Evolutionary conservation across 1,139 yeast species (phyloP).

Genomic region (Torulaspora pretoriensis): DNA sequence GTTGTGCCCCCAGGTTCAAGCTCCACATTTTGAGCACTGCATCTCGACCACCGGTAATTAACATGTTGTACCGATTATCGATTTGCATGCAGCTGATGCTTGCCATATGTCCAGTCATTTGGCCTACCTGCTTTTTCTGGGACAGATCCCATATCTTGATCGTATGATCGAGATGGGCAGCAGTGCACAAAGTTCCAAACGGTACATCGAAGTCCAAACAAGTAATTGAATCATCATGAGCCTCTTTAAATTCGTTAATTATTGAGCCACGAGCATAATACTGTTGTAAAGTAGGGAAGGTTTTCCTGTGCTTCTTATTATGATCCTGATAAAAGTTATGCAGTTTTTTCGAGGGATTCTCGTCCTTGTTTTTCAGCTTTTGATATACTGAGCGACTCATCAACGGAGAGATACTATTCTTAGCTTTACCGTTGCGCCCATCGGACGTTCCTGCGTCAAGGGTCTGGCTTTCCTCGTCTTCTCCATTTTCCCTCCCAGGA

Average conservation of each 20-base stretch:
- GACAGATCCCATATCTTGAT: constrained; percentile 82
- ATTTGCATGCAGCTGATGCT: constrained; percentile 56
- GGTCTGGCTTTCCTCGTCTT: constrained; percentile 2
- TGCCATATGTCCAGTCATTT: constrained; percentile 52
- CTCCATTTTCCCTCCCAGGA: constrained; percentile 20
- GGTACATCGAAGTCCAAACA: constrained; percentile 65
- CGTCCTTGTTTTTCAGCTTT: constrained; percentile 25
- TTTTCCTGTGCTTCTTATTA: constrained; percentile 41
- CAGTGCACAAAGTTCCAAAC: constrained; percentile 69
- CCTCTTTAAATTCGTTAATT: constrained; percentile 45
- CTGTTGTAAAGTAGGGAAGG: constrained; percentile 58
- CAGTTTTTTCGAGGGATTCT: constrained; percentile 33
- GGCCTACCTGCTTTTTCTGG: constrained; percentile 47
- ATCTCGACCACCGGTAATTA: constrained; percentile 61
- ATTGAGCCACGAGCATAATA: constrained; percentile 55
- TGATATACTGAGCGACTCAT: constrained; percentile 22
- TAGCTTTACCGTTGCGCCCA: constrained; percentile 2
- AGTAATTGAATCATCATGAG: constrained; percentile 50
- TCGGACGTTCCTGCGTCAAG: neutral
- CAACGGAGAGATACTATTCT: constrained; percentile 15
- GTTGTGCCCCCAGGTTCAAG: constrained; percentile 34
- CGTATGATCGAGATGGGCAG: constrained; percentile 68
- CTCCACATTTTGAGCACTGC: constrained; percentile 62
- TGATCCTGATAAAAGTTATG: constrained; percentile 25
- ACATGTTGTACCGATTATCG: constrained; percentile 44